Percentiles rank a stretch among this genome's conserved stretches.
Conservation (phyloP, 768 basidiomycete species). For the Kwoniella mangroviensis region DNA sequence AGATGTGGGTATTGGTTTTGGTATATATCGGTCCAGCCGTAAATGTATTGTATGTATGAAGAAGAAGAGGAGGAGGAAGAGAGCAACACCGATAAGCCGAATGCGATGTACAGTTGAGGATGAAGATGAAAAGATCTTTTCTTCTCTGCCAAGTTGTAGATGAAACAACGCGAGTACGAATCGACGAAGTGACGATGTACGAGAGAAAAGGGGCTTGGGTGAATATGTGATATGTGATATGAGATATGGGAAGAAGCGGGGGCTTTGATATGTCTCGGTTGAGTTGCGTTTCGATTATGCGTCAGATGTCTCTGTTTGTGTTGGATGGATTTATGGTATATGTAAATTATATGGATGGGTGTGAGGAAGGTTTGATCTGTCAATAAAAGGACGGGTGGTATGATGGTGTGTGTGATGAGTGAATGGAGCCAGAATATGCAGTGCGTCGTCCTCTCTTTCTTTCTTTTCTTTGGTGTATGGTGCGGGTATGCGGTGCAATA, state of each 20-base stretch:
- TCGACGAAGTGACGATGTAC: neutral
- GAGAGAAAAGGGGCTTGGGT: neutral
- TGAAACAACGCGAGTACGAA: neutral
- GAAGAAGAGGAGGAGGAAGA: neutral
- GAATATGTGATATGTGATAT: neutral
- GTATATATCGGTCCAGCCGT: constrained; percentile 26
- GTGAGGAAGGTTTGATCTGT: too few species aligned
- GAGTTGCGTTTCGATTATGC: neutral
- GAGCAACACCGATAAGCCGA: constrained; percentile 1
- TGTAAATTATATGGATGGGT: too few species aligned
- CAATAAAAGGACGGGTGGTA: neutral
- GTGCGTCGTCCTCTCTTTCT: too few species aligned
- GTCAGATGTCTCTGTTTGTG: neutral
- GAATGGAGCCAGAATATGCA: neutral
- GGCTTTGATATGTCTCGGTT: constrained; percentile 1
- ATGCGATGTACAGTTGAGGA: neutral
- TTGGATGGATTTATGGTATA: neutral
- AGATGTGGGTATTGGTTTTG: neutral
- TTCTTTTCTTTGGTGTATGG: neutral
- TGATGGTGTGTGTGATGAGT: neutral
- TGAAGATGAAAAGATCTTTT: neutral
- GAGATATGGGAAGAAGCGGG: neutral
- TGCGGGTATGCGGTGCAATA: neutral
- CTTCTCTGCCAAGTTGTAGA: neutral
- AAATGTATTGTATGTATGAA: neutral